A percentile compares a stretch with the other conserved stretches of the same genome.
phyloP scores from a whole-genome alignment of 2,329 filamentous ascomycete genomes.

The Zymoseptoria passerinii region DNA sequence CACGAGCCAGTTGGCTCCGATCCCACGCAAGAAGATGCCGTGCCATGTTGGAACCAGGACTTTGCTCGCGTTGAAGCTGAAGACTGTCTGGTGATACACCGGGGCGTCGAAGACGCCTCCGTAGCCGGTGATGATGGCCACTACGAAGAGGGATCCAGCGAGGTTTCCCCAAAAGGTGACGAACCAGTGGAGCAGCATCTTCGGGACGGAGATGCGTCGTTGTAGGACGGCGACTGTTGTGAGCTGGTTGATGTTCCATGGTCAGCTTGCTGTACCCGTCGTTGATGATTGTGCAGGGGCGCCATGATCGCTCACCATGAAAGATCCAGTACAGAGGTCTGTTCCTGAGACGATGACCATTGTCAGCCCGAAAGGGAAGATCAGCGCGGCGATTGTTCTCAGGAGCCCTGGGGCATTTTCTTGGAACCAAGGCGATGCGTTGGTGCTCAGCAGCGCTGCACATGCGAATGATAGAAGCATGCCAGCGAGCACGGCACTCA shows the following conservation, averaged over 20 bases:
- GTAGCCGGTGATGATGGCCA: conserved; percentile 24
- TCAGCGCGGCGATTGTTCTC: conserved; percentile 23
- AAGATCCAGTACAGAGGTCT: conserved; percentile 28
- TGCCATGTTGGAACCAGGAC: conserved; percentile 43
- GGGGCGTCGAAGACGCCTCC: conserved; percentile 26
- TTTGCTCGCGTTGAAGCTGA: conserved; percentile 43
- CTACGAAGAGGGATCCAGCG: conserved; percentile 26
- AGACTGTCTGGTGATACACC: conserved; percentile 38
- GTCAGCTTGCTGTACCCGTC: not conserved
- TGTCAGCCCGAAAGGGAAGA: conserved; percentile 31
- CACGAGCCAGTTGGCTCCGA: conserved; percentile 51
- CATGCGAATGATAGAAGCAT: conserved; percentile 46
- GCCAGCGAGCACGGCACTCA: conserved; percentile 45
- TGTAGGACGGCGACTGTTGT: conserved; percentile 40
- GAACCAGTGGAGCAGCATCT: conserved; percentile 24
- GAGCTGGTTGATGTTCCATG: conserved; percentile 24
- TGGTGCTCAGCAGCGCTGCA: conserved; percentile 26
- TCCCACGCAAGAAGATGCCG: conserved; percentile 47
- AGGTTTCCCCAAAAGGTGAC: conserved; percentile 29
- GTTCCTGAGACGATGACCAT: conserved; percentile 28
- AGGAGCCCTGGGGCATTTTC: conserved; percentile 29
- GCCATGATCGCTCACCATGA: conserved; percentile 19
- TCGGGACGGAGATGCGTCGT: conserved; percentile 25
- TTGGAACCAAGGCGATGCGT: conserved; percentile 27
- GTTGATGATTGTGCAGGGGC: not conserved